Evolutionary conservation across 1,139 yeast genomes (phyloP), one percentile per base, ranked within the genome.

Genomic region (Lodderomyces metapsilosis): DNA sequence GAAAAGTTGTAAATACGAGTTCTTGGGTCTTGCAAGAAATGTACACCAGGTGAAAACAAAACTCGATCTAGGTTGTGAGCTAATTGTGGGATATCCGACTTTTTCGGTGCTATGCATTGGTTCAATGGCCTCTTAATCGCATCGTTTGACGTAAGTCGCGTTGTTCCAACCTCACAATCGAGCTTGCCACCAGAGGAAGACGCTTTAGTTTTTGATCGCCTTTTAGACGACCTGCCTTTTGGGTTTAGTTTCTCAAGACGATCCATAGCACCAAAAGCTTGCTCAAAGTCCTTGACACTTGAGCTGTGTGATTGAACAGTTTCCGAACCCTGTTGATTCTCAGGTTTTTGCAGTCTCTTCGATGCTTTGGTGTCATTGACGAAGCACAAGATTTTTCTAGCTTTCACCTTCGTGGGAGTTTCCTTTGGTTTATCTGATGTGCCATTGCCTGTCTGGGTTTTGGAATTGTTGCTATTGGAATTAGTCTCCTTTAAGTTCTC

Each of bases 11-110:
- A 83, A 2, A 81, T 80, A 39, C 83, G 71, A 0, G 95, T 78
- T 45, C 96, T 68, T 15, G 88, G 83, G 59, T 91, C 96, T 53
- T 79, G 82, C 30, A 86, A 63, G 46, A 78, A 83, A 53, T 91
- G 96, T 2, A 88, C 83, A 0, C 95, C 95, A 0, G 96, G 96
- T 13, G 84, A 80, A 56, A 84, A 85, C 12, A 91, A 63, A 0
- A 84, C 88, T 30, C 84, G 64, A 34, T 84, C 84, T 22, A 91
- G 68, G 42, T 75, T 76, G 53, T 85, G 88, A 2, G 82, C 76
- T 34, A 89, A 64, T 20, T 52, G 56, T 1, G 77, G 74, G 13
- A 72, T 59, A 13, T 61, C 53, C 3, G 49, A 49, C 5, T 47
- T 47, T n/a, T 62, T 56, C 9, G 66, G 54, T 15, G 57, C 48